Evolutionary conservation across 345 rosid genomes (phyloP).

Genomic region (Eucalyptus coolabah): DNA sequence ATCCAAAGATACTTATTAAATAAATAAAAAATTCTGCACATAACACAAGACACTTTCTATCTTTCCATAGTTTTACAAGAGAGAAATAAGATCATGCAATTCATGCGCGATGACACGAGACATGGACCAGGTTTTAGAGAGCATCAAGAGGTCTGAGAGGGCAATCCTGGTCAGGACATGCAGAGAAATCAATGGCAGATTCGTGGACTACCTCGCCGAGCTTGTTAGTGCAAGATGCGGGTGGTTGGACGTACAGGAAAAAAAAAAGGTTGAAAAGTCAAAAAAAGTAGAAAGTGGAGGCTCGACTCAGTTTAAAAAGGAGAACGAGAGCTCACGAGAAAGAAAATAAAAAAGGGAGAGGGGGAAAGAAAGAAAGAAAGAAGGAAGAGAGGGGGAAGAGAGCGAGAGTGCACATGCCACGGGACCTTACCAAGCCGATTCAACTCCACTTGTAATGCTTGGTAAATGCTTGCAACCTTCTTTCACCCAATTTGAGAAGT

Average conservation of each 20-base stretch:
- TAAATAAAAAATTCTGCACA: not conserved
- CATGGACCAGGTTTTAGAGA: not conserved
- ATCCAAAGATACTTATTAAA: no score
- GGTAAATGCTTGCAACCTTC: not conserved
- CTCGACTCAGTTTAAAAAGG: no score
- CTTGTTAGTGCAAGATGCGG: no score
- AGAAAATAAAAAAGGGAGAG: no score
- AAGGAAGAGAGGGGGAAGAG: no score
- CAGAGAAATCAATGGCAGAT: constrained; percentile 4
- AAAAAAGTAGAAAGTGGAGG: no score
- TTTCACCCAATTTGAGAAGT: not conserved
- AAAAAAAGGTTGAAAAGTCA: not conserved
- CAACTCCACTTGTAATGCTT: not conserved
- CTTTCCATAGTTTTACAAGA: not conserved
- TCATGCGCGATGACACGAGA: not conserved
- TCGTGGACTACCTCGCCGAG: constrained; percentile 6
- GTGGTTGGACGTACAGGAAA: no score
- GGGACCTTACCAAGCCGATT: not conserved
- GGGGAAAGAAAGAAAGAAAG: no score
- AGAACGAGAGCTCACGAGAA: no score
- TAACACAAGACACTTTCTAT: not conserved
- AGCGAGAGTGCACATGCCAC: not conserved
- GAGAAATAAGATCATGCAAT: not conserved
- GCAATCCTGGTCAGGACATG: constrained; percentile 5
- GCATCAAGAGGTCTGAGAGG: not conserved